Percentiles rank a stretch among this genome's conserved stretches.
Evolutionary conservation across 1,284 basidiomycete species (phyloP).

Genomic region (Xerocomus cyaneibrunnescens): DNA sequence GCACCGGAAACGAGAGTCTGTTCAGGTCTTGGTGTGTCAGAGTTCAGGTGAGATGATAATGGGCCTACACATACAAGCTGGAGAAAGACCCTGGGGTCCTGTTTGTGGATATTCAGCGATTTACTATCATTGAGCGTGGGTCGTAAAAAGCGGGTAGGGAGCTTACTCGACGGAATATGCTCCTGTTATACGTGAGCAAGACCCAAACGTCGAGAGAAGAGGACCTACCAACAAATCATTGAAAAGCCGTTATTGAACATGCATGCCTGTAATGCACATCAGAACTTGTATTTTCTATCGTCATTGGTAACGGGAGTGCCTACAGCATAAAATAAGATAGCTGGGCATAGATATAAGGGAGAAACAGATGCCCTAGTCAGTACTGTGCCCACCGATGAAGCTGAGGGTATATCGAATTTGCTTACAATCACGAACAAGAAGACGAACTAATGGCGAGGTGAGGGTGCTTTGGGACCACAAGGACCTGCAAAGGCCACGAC

Average conservation of each 20-base stretch:
- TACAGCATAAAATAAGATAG: conserved; percentile 10
- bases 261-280: conserved; percentile 1
- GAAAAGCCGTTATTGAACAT: conserved; percentile 3
- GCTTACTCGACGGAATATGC: too few relatives aligned
- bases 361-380: background rate
- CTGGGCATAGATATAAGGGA: background rate
- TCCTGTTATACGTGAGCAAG: too few relatives aligned
- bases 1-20: background rate
- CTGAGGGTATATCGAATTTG: too few relatives aligned
- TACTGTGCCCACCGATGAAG: background rate
- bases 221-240: conserved; percentile 13
- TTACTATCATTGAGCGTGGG: too few relatives aligned
- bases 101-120: too few relatives aligned
- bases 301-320: background rate
- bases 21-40: too few relatives aligned
- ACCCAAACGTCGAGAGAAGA: too few relatives aligned
- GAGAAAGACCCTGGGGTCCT: too few relatives aligned
- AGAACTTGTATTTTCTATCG: background rate
- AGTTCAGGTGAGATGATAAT: background rate
- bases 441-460: conserved; percentile 2
- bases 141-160: too few relatives aligned
- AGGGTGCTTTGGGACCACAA: background rate
- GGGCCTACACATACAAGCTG: background rate
- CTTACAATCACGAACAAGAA: conserved; percentile 13
- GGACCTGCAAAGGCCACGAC: conserved; percentile 5